These are phyloP conservation scores for Apiospora phragmitis DNA, from an alignment of 2,329 filamentous ascomycete genomes.

Conservation along the genomic window DNA sequence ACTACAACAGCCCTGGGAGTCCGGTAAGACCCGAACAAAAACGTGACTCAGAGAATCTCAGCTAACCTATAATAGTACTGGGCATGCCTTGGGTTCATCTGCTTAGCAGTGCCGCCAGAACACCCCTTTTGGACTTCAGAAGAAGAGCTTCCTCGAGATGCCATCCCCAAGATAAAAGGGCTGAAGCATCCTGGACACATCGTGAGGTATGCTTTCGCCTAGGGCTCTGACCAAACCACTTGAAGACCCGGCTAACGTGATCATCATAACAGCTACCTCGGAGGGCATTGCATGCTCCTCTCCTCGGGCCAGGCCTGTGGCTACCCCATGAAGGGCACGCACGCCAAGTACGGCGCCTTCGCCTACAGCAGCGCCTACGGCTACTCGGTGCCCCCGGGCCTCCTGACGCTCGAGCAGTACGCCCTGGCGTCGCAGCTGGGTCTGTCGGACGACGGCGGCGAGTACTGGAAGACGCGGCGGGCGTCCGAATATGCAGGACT, in stretches of 20 bases:
- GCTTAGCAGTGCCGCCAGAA: constrained; percentile 65
- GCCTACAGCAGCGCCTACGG: constrained; percentile 76
- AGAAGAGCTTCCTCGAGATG: constrained; percentile 60
- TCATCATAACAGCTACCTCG: constrained; percentile 51
- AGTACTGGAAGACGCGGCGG: constrained; percentile 77
- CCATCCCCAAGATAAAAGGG: constrained; percentile 59
- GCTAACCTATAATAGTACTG: constrained; percentile 58
- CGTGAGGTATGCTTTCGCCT: constrained; percentile 43
- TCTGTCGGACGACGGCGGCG: constrained; percentile 74
- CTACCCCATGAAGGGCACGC: constrained; percentile 78
- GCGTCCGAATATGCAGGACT: constrained; percentile 65
- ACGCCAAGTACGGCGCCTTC: constrained; percentile 80
- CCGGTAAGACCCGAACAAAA: constrained; percentile 40
- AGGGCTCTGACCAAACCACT: background rate
- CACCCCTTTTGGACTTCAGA: constrained; percentile 75
- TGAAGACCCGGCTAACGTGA: background rate
- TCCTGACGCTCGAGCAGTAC: constrained; percentile 75
- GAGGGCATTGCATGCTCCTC: constrained; percentile 75
- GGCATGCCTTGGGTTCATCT: constrained; percentile 77
- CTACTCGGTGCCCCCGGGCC: constrained; percentile 75
- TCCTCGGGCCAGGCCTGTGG: constrained; percentile 79
- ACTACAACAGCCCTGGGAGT: constrained; percentile 77
- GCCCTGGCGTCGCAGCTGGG: constrained; percentile 75
- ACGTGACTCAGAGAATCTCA: background rate
- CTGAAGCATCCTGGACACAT: constrained; percentile 74